Evolutionary conservation across 2,329 filamentous ascomycete genomes (phyloP).

Genomic region (Phialophora verrucosa): DNA sequence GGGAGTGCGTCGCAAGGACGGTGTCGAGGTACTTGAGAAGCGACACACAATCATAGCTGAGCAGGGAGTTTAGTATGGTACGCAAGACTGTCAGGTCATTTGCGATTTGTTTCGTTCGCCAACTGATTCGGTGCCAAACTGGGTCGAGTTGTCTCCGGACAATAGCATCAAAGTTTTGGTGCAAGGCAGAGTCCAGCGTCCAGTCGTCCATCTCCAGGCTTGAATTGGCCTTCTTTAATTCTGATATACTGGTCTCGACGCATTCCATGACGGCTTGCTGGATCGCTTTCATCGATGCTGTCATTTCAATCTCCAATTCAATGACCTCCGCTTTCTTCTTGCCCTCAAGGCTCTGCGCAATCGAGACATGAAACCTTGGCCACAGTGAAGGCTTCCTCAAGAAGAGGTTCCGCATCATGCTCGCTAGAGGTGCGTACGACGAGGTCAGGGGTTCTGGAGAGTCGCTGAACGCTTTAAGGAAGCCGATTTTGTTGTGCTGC

Average conservation of each 20-base stretch:
- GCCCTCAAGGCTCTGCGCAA: conserved; percentile 87
- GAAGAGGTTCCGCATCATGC: conserved; percentile 92
- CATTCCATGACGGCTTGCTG: conserved; percentile 95
- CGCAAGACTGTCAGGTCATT: conserved; percentile 84
- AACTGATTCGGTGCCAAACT: conserved; percentile 96
- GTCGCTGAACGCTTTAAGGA: conserved; percentile 95
- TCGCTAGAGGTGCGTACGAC: conserved; percentile 85
- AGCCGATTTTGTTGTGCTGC: conserved; percentile 91
- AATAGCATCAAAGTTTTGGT: conserved; percentile 89
- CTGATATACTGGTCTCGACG: conserved; percentile 90
- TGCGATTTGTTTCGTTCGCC: conserved; percentile 93
- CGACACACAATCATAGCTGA: conserved; percentile 86
- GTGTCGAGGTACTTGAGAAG: conserved; percentile 94
- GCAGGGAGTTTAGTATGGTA: conserved; percentile 77
- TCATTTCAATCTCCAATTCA: conserved; percentile 95
- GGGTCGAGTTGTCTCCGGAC: conserved; percentile 90
- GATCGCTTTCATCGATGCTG: conserved; percentile 87
- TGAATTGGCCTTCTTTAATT: conserved; percentile 87
- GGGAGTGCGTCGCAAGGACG: conserved; percentile 87
- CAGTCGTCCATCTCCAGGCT: conserved; percentile 96
- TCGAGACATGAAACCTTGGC: conserved; percentile 90
- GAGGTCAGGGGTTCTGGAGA: conserved; percentile 87
- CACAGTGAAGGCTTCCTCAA: conserved; percentile 86
- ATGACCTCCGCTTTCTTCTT: conserved; percentile 95
- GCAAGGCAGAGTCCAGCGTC: conserved; percentile 90